Evolutionary conservation across 2,329 filamentous ascomycete genomes (phyloP), one percentile per base, ranked within the genome.

Genomic region (Myriosclerotinia curreyana): DNA sequence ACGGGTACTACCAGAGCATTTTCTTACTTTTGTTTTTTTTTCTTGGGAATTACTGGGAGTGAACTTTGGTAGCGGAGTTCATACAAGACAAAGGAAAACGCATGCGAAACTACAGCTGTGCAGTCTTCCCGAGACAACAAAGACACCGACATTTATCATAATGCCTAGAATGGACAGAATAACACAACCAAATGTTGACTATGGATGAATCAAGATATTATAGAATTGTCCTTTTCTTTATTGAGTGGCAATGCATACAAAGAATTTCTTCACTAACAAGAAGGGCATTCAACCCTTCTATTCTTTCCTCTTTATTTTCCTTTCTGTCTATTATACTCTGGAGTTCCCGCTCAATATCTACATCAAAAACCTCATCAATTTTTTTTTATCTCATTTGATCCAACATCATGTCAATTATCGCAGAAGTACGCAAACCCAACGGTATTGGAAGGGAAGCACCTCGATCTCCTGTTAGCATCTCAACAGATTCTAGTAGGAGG

Each of bases 111-210:
- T 70, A 64, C 65, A 65, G 66, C 66, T 69, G 55, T 67, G n/a
- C 66, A 67, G 64, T 66, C 69, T 66, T 74, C 71, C 73, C 72
- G 73, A 74, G 73, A 74, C 73, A 73, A 74, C 72, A 74, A 74
- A 72, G 71, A 66, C 68, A 69, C 66, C 61, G 66, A 65, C 62
- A 65, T 64, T 68, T 69, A 65, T 66, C 70, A 71, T 72, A 71
- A 66, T 67, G 68, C 66, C 55, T 68, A 66, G 63, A 65, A 67
- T 70, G 67, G 67, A 69, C 70, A 71, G 71, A 71, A 74, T 74
- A 68, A 70, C 65, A 61, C 68, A 68, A 66, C 69, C 55, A 67
- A 61, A 40, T 68, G 59, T 61, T 71, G 65, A 59, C 56, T 55
- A 66, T 65, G 69, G 66, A 62, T 55, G 64, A 61, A 62, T 70